Evolutionary conservation across 768 basidiomycete species (phyloP).

Genomic region (Hericium alpestre): DNA sequence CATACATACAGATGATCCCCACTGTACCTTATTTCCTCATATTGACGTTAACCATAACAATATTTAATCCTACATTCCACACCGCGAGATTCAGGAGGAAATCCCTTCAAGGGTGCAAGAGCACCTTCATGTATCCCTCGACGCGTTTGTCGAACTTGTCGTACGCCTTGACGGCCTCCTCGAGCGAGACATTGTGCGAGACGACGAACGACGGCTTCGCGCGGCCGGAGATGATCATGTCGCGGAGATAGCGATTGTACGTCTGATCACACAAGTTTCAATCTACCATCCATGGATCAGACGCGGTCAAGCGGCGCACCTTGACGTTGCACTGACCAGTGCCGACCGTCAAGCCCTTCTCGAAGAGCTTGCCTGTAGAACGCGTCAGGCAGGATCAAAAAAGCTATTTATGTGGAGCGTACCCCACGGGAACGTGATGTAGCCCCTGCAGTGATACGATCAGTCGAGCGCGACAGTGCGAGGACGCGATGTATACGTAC

Average conservation of each 20-base stretch:
- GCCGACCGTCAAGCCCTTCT: slow-evolving; percentile 43
- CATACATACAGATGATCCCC: no score
- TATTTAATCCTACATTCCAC: no score
- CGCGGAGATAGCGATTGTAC: slow-evolving; percentile 44
- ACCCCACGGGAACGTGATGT: slow-evolving; percentile 45
- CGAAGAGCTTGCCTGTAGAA: slow-evolving; percentile 32
- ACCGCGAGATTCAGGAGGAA: no score
- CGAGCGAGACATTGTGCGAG: slow-evolving; percentile 39
- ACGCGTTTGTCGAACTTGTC: slow-evolving; percentile 43
- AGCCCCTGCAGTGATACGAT: slow-evolving; percentile 24
- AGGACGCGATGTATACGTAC: slow-evolving; percentile 18
- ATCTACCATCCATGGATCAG: neutral
- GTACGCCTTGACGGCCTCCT: slow-evolving; percentile 39
- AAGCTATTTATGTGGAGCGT: neutral
- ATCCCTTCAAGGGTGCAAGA: slow-evolving; percentile 33
- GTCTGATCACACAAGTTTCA: slow-evolving; percentile 19
- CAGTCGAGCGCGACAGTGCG: neutral
- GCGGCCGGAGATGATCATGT: slow-evolving; percentile 41
- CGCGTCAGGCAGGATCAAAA: neutral
- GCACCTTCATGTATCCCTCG: slow-evolving; percentile 44
- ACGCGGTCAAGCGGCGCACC: slow-evolving; percentile 17
- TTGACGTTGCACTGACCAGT: slow-evolving; percentile 51
- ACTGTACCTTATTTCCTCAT: no score
- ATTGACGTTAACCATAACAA: no score
- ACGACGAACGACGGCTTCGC: slow-evolving; percentile 48